Evolutionary conservation across 306 rosid species (phyloP), one percentile per base, ranked within the genome.

Genomic region (Pyrus communis): DNA sequence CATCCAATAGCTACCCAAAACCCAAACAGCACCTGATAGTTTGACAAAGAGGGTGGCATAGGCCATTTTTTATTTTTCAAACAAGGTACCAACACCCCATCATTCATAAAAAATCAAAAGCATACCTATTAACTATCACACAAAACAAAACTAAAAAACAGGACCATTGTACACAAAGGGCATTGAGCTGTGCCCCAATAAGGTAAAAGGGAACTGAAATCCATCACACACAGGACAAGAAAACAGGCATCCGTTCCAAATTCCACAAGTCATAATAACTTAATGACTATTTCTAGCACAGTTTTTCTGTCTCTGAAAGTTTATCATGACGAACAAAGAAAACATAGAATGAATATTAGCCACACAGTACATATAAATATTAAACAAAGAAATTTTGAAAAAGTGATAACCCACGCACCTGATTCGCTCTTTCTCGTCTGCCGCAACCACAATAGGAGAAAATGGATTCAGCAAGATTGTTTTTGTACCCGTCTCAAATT

Each of bases 351-450:
- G 17, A 60, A 60, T 60, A 60, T 30, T 51, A 70, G n/a, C 64
- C 42, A 10, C 17, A 15, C 4, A 70, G 21, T 31, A 19, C 75
- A 70, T 45, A 19, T 9, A 70, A 21, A 70, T 7, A 42, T 4
- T 25, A 70, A 30, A 71, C 27, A 28, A 30, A 21, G 55, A 31
- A 9, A 59, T 13, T 14, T 25, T 4, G 22, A 59, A 42, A 15
- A 73, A 60, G 42, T 27, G 65, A 59, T 18, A 76, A 13, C 71
- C 11, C 43, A 35, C 71, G 75, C 83, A 96, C 99, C 99, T 91
- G 75, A 96, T 92, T 21, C 93, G 87, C 84, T 96, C 99, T 84
- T 91, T 92, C 87, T 91, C 98, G 69, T 96, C 98, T 21, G 94
- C 99, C 64, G 94, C 98, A 58, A 96, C 85, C 69, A 93, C 97